Base-by-base conservation (phyloP, 805 yeast species). In the Candida ponderosae region DNA sequence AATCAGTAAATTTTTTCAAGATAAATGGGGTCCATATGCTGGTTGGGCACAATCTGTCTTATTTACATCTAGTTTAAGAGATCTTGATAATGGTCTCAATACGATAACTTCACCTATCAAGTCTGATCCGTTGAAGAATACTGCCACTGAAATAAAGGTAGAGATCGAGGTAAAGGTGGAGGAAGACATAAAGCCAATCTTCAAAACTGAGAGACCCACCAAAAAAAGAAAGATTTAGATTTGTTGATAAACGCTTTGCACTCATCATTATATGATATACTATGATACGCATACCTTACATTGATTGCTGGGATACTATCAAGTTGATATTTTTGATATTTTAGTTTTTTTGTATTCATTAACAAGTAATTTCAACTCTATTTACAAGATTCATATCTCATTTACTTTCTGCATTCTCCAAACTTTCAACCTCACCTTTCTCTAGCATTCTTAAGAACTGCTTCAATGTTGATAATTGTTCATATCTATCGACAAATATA, bases 31-130 rank as follows among this genome's bases (percentile, higher is more conserved):
- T 0, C 74, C 73, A 2, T 83, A 82, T 54, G 97, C 98, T 2
- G 98, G 98, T 0, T 93, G 98, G 98, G 97, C 97, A 0, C 98
- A 90, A 52, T 82, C 90, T n/a, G 87, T 90, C 10, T 65, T 89
- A 40, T 89, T 89, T 59, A 81, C 97, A 0, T 85, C 88, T 6
- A 96, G 88, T 52, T 67, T 89, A 38, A 60, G 62, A 35, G 88
- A 83, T 41, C 66, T 85, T 40, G 73, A 83, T 38, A 80, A 79
- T 50, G 93, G 93, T 1, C 59, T 77, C 15, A 79, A 77, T 41
- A 46, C 55, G 14, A 37, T n/a, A n/a, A n/a, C n/a, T 24, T 24
- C 28, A 13, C 6, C n/a, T 13, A 24, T 8, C 14, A 6, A 14
- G 6, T 13, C 38, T 18, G 44, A 36, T 14, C 58, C 54, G 18